phyloP scores from a whole-genome alignment of 2,329 filamentous ascomycete species.

The Penicillium janthinellum region DNA sequence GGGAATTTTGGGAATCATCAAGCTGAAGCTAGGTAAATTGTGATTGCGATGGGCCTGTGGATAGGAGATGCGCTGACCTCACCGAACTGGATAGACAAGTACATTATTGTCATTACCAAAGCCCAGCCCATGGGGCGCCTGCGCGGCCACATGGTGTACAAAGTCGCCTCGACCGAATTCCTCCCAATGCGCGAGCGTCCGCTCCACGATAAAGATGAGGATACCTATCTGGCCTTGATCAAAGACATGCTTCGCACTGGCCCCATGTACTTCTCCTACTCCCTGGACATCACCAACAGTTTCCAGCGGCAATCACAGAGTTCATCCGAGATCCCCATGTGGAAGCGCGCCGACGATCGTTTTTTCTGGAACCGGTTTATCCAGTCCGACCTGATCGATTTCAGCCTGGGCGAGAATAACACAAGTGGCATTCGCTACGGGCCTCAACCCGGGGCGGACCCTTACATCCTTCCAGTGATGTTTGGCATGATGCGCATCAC shows the following conservation, averaged over 20 bases:
- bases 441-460: slow-evolving; percentile 76
- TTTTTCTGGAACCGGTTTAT: slow-evolving; percentile 99
- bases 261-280: slow-evolving; percentile 98
- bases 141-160: slow-evolving; percentile 96
- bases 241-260: slow-evolving; percentile 78
- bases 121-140: slow-evolving; percentile 86
- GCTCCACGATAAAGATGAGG: slow-evolving; percentile 90
- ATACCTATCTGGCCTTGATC: slow-evolving; percentile 81
- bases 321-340: slow-evolving; percentile 72
- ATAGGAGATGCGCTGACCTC: slow-evolving; percentile 20
- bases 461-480: slow-evolving; percentile 92
- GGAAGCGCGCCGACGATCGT: slow-evolving; percentile 90
- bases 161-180: slow-evolving; percentile 86
- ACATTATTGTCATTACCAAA: slow-evolving; percentile 95
- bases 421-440: slow-evolving; percentile 49
- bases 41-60: background rate
- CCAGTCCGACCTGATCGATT: slow-evolving; percentile 87
- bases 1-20: slow-evolving; percentile 91
- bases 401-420: slow-evolving; percentile 63
- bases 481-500: slow-evolving; percentile 95
- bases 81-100: slow-evolving; percentile 67
- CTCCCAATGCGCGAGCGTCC: slow-evolving; percentile 89
- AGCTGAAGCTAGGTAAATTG: slow-evolving; percentile 79
- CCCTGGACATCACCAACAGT: slow-evolving; percentile 91
- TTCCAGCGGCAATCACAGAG: slow-evolving; percentile 89